A percentile compares a stretch with the other conserved stretches of the same genome.
These are phyloP conservation scores for Saccharomycopsis sp. DNA, from an alignment of 805 yeast species.

Conservation along the genomic window DNA sequence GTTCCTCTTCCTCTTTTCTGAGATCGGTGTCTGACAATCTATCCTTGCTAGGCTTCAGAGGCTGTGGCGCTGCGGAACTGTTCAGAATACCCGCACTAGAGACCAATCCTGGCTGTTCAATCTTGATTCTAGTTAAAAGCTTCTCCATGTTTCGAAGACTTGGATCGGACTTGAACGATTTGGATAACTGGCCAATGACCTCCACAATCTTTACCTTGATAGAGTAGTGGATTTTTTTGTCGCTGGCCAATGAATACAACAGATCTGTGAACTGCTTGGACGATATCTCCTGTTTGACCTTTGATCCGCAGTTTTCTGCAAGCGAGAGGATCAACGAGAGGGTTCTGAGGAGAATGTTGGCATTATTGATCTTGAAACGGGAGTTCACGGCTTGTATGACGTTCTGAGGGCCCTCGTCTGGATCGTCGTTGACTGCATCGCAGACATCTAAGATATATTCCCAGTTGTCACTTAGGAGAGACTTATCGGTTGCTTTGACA, in stretches of 20 bases:
- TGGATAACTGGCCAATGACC: constrained; percentile 37
- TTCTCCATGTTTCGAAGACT: constrained; percentile 64
- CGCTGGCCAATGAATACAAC: constrained; percentile 45
- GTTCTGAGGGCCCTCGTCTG: constrained; percentile 46
- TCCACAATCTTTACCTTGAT: constrained; percentile 46
- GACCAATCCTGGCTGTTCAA: constrained; percentile 34
- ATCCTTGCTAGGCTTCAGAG: constrained; percentile 54
- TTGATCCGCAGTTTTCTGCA: constrained; percentile 74
- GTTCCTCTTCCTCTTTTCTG: constrained; percentile 67
- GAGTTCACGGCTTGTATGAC: constrained; percentile 41
- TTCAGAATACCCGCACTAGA: constrained; percentile 16
- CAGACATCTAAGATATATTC: constrained; percentile 56
- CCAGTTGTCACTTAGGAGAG: constrained; percentile 63
- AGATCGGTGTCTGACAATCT: constrained; percentile 40
- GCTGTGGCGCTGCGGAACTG: constrained; percentile 26
- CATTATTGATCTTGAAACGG: constrained; percentile 47
- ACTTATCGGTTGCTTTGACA: constrained; percentile 55
- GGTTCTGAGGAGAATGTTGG: constrained; percentile 58
- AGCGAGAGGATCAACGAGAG: constrained; percentile 49
- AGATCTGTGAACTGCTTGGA: constrained; percentile 45
- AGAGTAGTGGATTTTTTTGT: constrained; percentile 51
- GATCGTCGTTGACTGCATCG: constrained; percentile 55
- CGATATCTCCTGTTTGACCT: constrained; percentile 56
- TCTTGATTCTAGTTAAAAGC: constrained; percentile 44
- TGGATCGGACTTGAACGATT: constrained; percentile 66